These are phyloP conservation scores for Pseudocercospora eumusae DNA, from an alignment of 2,329 filamentous ascomycete genomes.

Conservation along the genomic window DNA sequence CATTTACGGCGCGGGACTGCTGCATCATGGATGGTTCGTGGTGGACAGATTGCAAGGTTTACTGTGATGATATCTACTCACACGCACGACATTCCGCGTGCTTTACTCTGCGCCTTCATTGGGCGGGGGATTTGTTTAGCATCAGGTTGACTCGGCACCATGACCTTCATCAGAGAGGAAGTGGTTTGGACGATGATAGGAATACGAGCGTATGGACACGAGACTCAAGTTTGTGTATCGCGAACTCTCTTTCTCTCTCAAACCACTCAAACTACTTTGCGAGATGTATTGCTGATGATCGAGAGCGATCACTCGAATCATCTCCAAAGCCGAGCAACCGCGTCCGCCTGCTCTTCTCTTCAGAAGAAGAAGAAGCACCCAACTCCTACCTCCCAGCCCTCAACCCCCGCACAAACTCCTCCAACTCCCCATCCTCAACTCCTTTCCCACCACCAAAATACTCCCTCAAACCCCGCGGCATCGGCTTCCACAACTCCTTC, in stretches of 20 bases:
- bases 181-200: background rate
- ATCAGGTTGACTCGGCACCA: background rate
- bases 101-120: background rate
- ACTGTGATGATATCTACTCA: background rate
- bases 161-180: background rate
- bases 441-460: background rate
- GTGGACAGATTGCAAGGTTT: background rate
- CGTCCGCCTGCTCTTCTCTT: background rate
- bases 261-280: background rate
- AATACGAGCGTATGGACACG: background rate
- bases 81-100: background rate
- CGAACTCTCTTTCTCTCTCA: background rate
- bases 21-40: background rate
- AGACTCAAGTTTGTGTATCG: background rate
- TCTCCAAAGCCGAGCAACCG: background rate
- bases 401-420: background rate
- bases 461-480: background rate
- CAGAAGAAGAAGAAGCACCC: background rate
- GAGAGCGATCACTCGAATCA: background rate
- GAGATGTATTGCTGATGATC: background rate
- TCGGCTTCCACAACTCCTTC: background rate
- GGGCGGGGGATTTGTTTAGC: background rate
- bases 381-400: background rate
- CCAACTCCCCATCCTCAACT: background rate
- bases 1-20: background rate